Base-by-base conservation (phyloP, 352 stramenopile species). In the Phytophthora foliorum region DNA sequence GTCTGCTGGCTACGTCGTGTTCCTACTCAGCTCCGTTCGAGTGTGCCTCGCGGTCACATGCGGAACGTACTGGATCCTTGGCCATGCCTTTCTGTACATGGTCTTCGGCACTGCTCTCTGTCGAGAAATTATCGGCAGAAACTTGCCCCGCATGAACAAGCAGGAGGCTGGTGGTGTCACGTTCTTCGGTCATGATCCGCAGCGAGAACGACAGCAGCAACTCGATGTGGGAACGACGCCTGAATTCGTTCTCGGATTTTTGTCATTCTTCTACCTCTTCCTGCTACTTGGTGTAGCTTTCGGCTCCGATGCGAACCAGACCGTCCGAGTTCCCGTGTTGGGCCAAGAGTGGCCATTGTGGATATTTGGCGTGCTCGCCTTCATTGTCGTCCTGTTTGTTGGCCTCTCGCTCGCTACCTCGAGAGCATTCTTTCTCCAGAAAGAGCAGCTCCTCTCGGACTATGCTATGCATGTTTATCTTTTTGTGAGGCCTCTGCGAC, bases 241-340 rank as follows among this genome's bases (percentile, higher is more conserved):
- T 2, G 88, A 96, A 54, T 96, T 96, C 41, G 89, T 89, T 21
- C 52, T 96, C 6, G 89, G 89, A 0, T 86, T 95, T 45, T 45
- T 96, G 6, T 95, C 84, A 6, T 96, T 96, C 54, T 90, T 94
- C 60, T 96, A 95, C 46, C 69, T 96, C 31, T 94, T 94, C 59
- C 53, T 96, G 51, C 70, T 96, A 22, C 75, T 96, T 8, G 85
- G 80, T 1, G 84, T 94, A 14, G 88, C 85, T 3, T 96, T 96
- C 56, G 80, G 80, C 6, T 82, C 80, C 11, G 62, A 89, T 31
- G 72, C 69, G 0, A 81, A 90, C 49, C 62, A 82, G 3, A 76
- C 68, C 8, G 80, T 92, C 16, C 74, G 57, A 2, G 73, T 95
- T 0, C 75, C 81, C 0, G 60, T 96, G 0, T 39, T 87, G 4